Evolutionary conservation across 2,329 filamentous ascomycete genomes (phyloP), one percentile per base, ranked within the genome.

Genomic region (Arthrobotrys musiformis): DNA sequence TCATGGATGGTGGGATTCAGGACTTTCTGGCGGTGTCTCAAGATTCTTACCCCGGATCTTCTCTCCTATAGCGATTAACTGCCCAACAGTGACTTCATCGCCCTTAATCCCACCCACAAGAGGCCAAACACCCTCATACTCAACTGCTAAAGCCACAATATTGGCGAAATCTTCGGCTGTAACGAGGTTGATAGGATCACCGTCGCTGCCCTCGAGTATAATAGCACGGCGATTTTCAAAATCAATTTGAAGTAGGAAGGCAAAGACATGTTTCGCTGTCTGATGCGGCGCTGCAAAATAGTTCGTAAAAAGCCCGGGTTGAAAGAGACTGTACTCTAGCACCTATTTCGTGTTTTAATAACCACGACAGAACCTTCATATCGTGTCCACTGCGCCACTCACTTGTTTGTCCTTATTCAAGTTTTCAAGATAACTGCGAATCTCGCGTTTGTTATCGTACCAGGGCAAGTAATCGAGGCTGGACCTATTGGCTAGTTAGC

Each of bases 251-350:
- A 81, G 82, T 8, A 83, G 79, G 13, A 84, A 63, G 3, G 81
- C 80, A 2, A 66, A 63, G n/a, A 87, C 79, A 13, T 85, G 81
- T 17, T 84, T 84, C 4, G 83, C 78, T 0, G 84, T 83, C 13
- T 84, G 81, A 68, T 85, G 79, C 0, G 86, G 86, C 64, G 83
- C 82, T 15, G 84, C 85, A 11, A 88, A 82, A 82, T 87, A 88
- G 79, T 87, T 83, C 37, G 85, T 79, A 80, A 87, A 86, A 17
- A 85, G 76, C 3, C 85, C 85, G 0, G 85, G 84, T 66, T 87
- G 86, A 81, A 88, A 88, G 1, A 86, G 82, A 26, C 81, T 84
- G 80, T 87, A 87, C 62, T 87, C 85, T 4, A 87, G 82, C 15
- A 86, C 82, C 84, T 54, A 33, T 19, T 42, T 30, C 15, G 40